These are phyloP conservation scores for Eucalyptus erythrocorys DNA, from an alignment of 345 rosid species.

Conservation along the genomic window DNA sequence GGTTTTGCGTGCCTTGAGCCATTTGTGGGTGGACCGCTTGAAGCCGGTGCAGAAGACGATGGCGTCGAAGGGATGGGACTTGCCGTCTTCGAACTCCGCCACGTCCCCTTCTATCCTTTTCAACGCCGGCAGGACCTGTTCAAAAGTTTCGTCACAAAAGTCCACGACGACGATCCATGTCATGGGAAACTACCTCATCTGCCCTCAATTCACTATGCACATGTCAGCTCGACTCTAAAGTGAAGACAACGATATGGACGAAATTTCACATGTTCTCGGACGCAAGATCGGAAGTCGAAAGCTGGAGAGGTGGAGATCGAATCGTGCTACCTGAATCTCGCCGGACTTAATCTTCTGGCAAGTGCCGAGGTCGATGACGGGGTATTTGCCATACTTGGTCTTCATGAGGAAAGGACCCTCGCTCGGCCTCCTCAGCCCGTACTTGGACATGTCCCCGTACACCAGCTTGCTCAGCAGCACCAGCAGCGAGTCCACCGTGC, in stretches of 20 bases:
- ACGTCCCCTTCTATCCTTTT: constrained; percentile 28
- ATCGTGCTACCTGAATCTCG: constrained; percentile 28
- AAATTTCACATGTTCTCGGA: background rate
- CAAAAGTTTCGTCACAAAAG: background rate
- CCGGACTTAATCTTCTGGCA: constrained; percentile 18
- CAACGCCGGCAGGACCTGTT: constrained; percentile 44
- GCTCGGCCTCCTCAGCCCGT: constrained; percentile 9
- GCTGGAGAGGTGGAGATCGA: too few relatives aligned
- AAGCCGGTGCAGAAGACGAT: constrained; percentile 62
- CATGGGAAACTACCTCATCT: background rate
- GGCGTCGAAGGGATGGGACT: constrained; percentile 27
- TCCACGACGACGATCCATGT: background rate
- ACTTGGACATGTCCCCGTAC: constrained; percentile 33
- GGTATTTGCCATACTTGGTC: constrained; percentile 33
- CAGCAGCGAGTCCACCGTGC: constrained; percentile 26
- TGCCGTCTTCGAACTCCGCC: constrained; percentile 25
- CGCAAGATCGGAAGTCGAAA: background rate
- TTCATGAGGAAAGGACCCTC: constrained; percentile 24
- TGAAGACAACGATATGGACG: too few relatives aligned
- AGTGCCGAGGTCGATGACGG: constrained; percentile 40
- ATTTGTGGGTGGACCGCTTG: constrained; percentile 19
- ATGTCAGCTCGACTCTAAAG: fast-evolving
- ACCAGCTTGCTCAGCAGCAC: constrained; percentile 17
- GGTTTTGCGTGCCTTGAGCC: constrained; percentile 21
- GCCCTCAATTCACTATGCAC: background rate